Evolutionary conservation across 768 basidiomycete species (phyloP).

Genomic region (Suillus occidentalis): DNA sequence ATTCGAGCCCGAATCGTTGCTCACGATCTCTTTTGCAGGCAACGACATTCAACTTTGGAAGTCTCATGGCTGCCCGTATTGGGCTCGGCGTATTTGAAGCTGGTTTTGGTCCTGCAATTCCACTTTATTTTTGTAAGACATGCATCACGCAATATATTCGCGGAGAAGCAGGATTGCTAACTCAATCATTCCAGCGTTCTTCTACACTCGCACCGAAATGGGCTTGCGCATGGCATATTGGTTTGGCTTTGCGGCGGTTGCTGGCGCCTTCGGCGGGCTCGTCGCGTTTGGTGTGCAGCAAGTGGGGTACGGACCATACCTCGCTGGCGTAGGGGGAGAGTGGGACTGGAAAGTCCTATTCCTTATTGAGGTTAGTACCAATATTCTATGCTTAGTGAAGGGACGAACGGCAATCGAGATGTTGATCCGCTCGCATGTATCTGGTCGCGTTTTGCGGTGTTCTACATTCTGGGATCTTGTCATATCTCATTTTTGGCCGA

Average conservation of each 20-base stretch:
- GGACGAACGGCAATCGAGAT: not conserved
- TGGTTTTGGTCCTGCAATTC: slow-evolving; percentile 74
- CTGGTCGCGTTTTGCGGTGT: not conserved
- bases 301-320: slow-evolving; percentile 43
- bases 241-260: slow-evolving; percentile 83
- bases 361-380: slow-evolving; percentile 59
- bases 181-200: slow-evolving; percentile 51
- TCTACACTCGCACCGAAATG: slow-evolving; percentile 74
- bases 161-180: not conserved
- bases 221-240: slow-evolving; percentile 78
- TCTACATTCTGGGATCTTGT: not conserved
- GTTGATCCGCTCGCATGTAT: not conserved
- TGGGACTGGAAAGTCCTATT: slow-evolving; percentile 49
- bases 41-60: slow-evolving; percentile 57
- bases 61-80: slow-evolving; percentile 57
- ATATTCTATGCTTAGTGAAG: not conserved
- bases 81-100: slow-evolving; percentile 78
- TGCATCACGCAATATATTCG: not conserved
- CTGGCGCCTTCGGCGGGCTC: slow-evolving; percentile 84
- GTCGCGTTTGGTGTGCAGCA: slow-evolving; percentile 81
- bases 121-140: slow-evolving; percentile 71
- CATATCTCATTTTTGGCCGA: not conserved
- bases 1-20: not conserved
- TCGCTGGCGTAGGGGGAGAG: slow-evolving; percentile 28
- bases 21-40: slow-evolving; percentile 41